phyloP scores from a whole-genome alignment of 148 eudicot genomes.

The Cornus suecica region DNA sequence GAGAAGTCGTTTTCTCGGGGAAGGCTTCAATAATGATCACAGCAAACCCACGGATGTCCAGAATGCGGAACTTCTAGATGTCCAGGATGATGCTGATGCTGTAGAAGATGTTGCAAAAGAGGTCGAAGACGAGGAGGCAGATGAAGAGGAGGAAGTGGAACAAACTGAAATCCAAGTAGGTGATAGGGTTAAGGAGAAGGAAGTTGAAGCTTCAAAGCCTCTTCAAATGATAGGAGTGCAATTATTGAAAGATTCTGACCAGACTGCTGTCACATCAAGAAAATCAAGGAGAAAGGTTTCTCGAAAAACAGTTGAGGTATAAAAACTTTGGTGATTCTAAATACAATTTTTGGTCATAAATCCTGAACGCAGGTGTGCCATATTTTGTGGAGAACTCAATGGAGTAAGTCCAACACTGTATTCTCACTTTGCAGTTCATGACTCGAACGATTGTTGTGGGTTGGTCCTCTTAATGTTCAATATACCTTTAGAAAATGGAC shows the following conservation, averaged over 20 bases:
- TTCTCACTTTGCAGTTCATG: too few species aligned
- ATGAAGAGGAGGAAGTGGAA: conserved; percentile 75
- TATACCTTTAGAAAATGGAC: too few species aligned
- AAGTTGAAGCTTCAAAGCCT: conserved; percentile 71
- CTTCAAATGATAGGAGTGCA: conserved; percentile 95
- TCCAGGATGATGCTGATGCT: conserved; percentile 52
- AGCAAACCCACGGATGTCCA: conserved; percentile 41
- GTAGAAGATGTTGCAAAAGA: conserved; percentile 60
- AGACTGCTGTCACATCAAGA: conserved; percentile 46
- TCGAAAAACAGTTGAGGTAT: conserved; percentile 55
- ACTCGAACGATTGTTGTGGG: too few species aligned
- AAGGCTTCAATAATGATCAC: conserved; percentile 46
- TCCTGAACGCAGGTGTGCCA: too few species aligned
- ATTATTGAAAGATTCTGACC: conserved; percentile 67
- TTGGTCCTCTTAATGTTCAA: too few species aligned
- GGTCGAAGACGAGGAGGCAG: conserved; percentile 78
- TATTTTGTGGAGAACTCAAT: too few species aligned
- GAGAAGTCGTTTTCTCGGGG: conserved; percentile 95
- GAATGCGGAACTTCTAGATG: conserved; percentile 40
- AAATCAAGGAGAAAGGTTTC: conserved; percentile 56
- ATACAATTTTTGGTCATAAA: too few species aligned
- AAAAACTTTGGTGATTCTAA: not conserved
- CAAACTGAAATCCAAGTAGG: conserved; percentile 66
- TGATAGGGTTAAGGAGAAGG: conserved; percentile 78
- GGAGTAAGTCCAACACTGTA: too few species aligned